Percentiles rank a stretch among this genome's conserved stretches.
Evolutionary conservation across 2,329 filamentous ascomycete species (phyloP).

Genomic region (Trichoderma afroharzianum): DNA sequence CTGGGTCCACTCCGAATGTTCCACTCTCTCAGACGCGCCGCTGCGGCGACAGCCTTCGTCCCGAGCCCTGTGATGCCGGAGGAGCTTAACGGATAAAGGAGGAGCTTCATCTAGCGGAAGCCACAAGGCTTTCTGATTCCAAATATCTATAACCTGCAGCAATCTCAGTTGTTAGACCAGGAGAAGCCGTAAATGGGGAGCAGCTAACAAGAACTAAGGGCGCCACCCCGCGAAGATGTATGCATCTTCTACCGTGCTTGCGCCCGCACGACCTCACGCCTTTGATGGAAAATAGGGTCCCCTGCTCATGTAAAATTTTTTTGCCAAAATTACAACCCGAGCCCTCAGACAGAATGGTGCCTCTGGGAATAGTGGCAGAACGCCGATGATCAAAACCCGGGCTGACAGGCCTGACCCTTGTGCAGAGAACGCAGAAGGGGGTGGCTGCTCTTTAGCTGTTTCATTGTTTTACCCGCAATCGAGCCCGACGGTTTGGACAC

Average conservation of each 20-base stretch:
- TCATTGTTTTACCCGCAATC: background rate
- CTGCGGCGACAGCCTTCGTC: background rate
- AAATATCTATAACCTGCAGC: background rate
- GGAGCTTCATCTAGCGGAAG: background rate
- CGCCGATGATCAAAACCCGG: background rate
- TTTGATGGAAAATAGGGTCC: background rate
- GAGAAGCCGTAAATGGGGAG: background rate
- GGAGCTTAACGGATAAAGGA: constrained; percentile 8
- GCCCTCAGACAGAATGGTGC: background rate
- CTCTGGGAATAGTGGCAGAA: background rate
- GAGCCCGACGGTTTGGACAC: background rate
- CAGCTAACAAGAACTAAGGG: background rate
- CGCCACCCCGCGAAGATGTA: background rate
- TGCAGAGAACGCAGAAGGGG: background rate
- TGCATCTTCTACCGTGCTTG: background rate
- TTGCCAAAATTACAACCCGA: background rate
- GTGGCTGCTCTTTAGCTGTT: background rate
- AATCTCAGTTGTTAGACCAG: background rate
- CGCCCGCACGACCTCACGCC: background rate
- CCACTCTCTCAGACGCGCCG: background rate
- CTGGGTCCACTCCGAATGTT: background rate
- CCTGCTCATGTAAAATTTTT: background rate
- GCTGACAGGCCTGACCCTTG: background rate
- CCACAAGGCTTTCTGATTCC: background rate
- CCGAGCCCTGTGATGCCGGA: constrained; percentile 1